phyloP scores from a whole-genome alignment of 78 protist genomes.

The Protostelium mycophagum region DNA sequence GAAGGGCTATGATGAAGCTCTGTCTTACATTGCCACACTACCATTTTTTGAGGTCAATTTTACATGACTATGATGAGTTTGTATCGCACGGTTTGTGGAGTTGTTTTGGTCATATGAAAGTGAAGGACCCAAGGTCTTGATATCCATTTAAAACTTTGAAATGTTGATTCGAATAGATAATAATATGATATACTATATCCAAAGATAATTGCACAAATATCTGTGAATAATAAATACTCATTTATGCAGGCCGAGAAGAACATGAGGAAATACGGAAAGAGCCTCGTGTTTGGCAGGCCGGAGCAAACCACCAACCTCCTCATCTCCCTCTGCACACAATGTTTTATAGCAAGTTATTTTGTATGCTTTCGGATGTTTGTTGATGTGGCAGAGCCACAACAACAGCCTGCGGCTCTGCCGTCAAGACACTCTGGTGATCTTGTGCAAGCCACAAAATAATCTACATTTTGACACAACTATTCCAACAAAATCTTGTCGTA shows the following conservation, averaged over 20 bases:
- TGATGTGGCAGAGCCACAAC: not conserved
- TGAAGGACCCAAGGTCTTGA: too few relatives aligned
- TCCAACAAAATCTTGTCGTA: too few relatives aligned
- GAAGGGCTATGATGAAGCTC: slow-evolving; percentile 54
- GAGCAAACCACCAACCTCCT: slow-evolving; percentile 68
- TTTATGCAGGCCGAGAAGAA: slow-evolving; percentile 41
- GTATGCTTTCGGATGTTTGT: slow-evolving; percentile 2
- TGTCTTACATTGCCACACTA: slow-evolving; percentile 64
- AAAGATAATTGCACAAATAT: too few relatives aligned
- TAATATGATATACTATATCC: too few relatives aligned
- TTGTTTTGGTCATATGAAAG: not conserved
- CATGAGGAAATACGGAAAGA: slow-evolving; percentile 78
- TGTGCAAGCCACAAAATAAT: not conserved
- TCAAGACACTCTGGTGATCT: not conserved
- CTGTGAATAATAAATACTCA: too few relatives aligned
- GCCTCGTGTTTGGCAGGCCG: slow-evolving; percentile 53
- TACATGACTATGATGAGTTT: not conserved
- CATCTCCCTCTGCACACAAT: slow-evolving; percentile 73
- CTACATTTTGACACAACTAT: too few relatives aligned
- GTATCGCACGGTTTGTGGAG: not conserved
- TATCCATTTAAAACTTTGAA: too few relatives aligned
- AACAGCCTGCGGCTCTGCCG: not conserved
- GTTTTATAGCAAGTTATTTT: not conserved
- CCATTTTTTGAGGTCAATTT: slow-evolving; percentile 13
- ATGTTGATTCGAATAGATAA: too few relatives aligned